Base-by-base conservation (phyloP, 192 early-diverging fungal genomes). In the Phycomyces blakesleeanus region DNA sequence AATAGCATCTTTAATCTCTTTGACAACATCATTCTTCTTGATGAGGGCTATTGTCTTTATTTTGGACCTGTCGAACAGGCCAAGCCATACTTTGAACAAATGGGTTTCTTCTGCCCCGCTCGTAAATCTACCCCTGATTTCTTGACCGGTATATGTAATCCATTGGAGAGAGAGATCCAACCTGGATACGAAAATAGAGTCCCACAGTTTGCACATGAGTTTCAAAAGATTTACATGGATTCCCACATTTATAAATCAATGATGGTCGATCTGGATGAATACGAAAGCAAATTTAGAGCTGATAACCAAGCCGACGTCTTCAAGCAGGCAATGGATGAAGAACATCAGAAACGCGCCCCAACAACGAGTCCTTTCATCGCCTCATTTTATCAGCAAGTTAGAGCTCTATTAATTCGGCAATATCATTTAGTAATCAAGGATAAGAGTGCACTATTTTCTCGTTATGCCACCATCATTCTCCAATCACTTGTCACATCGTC, bases 1-100 rank as follows among this genome's bases (percentile, higher is more conserved):
- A 89, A 94, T 66, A 87, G 80, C 77, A 91, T 92, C 54, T 91
- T 83, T 69, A 71, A 80, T 29, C 69, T 91, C 21, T 91, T 91
- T 68, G 87, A 91, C 74, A 87, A 75, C 57, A 79, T 85, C 9
- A 67, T 88, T 57, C 76, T 91, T 16, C 58, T 91, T 2, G 84
- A 87, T 56, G 76, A 86, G 24, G 89, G 89, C 60, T 78, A 79
- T 27, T 82, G 81, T 59, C 76, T 89, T 59, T 91, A 83, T 71
- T 89, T 86, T 77, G 89, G 89, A 2, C 89, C 86, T 22, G 75
- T 66, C 6, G 68, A 66, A 53, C 44, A 75, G 7, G 89, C 89
- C 0, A 81, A 84, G 10, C 65, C 63, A 18, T 91, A 89, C 61
- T 89, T 91, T 69, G 73, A 77, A 42, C 64, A 74, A 3, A 65